Conservation (phyloP, 805 yeast species). For the Metschnikowia peoriensis region DNA sequence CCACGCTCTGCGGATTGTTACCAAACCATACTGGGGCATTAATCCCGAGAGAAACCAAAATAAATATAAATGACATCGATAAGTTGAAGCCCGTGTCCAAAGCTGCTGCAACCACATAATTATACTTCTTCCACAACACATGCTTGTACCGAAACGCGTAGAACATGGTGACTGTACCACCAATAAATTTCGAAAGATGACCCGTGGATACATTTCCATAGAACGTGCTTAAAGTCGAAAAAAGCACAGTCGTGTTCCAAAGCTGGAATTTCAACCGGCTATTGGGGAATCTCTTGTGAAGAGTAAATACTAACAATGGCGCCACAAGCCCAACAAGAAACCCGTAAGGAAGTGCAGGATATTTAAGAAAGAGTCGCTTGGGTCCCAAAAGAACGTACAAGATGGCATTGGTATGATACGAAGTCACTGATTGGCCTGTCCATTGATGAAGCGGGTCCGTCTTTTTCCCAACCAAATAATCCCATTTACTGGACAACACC, state of each 20-base stretch:
- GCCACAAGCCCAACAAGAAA: conserved; percentile 39
- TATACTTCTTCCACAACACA: conserved; percentile 41
- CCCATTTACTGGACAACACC: conserved; percentile 42
- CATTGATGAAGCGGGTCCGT: conserved; percentile 50
- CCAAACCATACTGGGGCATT: conserved; percentile 51
- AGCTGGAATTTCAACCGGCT: conserved; percentile 25
- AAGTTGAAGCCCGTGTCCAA: conserved; percentile 51
- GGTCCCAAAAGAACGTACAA: conserved; percentile 54
- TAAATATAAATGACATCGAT: conserved; percentile 39
- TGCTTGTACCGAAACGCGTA: conserved; percentile 41
- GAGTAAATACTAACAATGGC: conserved; percentile 33
- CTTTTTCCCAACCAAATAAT: conserved; percentile 32
- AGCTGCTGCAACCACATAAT: conserved; percentile 51
- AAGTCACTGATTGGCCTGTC: conserved; percentile 47
- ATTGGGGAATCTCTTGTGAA: conserved; percentile 28
- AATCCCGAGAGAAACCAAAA: conserved; percentile 28
- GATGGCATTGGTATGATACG: conserved; percentile 47
- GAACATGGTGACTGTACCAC: conserved; percentile 49
- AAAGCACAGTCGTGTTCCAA: conserved; percentile 50
- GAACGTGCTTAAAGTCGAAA: conserved; percentile 46
- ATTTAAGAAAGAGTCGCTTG: conserved; percentile 39
- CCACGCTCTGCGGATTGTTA: conserved; percentile 41
- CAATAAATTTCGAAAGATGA: conserved; percentile 44
- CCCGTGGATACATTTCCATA: conserved; percentile 53
- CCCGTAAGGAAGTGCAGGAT: conserved; percentile 45